Evolutionary conservation across 371 early-diverging fungal species (phyloP), one percentile per base, ranked within the genome.

Genomic region (Mycotypha africana): DNA sequence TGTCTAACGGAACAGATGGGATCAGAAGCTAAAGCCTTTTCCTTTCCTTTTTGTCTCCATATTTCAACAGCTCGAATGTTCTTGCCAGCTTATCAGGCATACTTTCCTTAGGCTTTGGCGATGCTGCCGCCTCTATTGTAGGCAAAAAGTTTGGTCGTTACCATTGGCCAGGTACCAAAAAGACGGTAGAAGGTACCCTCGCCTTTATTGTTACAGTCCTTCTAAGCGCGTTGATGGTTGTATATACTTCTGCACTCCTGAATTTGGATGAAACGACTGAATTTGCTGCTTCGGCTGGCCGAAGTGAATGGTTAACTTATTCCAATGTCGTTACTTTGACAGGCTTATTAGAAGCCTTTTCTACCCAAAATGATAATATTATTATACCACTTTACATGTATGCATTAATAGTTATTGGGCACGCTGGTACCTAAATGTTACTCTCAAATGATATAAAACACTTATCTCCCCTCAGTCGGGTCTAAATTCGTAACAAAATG

Each of bases 101-200:
- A 25, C 60, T 94, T 40, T 67, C 88, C 0, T 64, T 95, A 23
- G 96, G 96, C 0, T 75, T 95, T 47, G 92, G 91, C 4, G 96
- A 95, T 63, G 71, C 93, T 0, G 76, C 86, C 59, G 94, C 95
- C 5, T 93, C 95, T 1, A 67, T 92, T 34, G 74, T 86, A 6
- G 97, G 97, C 19, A 81, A 88, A 38, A 46, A 66, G 2, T 77
- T 62, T 49, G 97, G 97, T 20, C 59, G 78, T 9, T 58, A 47
- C 15, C 68, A 70, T 10, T 95, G 94, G 95, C 81, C 80, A 2
- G 78, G 76, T 1, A 78, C 88, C 0, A 58, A 71, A 33, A 96
- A 96, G 58, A 88, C 93, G 1, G 56, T 95, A 4, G 92, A 95
- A 69, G 97, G 97, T 20, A 88, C 97, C 0, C 25, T 77, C 2